Percentiles rank a stretch among this genome's conserved stretches.
phyloP scores from a whole-genome alignment of 257 asterid genomes.

The Dorcoceras hygrometricum region DNA sequence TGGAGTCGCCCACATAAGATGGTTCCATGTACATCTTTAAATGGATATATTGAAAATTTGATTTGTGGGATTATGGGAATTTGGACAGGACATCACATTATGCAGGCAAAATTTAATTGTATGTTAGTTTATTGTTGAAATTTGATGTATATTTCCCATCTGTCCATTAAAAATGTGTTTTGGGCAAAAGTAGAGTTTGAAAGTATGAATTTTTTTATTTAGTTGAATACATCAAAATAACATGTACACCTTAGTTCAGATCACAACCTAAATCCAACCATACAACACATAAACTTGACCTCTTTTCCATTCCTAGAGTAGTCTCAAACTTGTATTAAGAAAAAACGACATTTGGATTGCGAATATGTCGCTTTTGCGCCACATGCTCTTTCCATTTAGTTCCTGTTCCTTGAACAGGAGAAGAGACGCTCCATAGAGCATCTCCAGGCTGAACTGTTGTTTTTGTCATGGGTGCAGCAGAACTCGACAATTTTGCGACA shows the following conservation, averaged over 20 bases:
- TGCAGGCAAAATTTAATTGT: not conserved
- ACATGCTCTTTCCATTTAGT: constrained; percentile 51
- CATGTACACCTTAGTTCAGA: constrained; percentile 23
- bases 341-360: constrained; percentile 57
- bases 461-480: constrained; percentile 38
- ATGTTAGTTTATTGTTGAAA: not conserved
- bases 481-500: constrained; percentile 35
- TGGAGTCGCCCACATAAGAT: too few species aligned
- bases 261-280: constrained; percentile 9
- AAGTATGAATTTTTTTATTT: constrained; percentile 8
- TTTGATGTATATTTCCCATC: not conserved
- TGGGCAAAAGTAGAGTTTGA: constrained; percentile 1
- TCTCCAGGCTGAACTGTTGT: constrained; percentile 58
- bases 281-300: constrained; percentile 7
- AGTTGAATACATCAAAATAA: constrained; percentile 8
- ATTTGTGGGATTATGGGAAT: not conserved
- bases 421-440: constrained; percentile 78
- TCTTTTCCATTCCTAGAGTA: constrained; percentile 28
- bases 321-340: constrained; percentile 45
- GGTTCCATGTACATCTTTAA: not conserved
- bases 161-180: not conserved
- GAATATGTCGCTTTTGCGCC: constrained; percentile 50
- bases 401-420: constrained; percentile 54
- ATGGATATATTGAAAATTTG: not conserved
- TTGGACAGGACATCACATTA: not conserved